phyloP scores from a whole-genome alignment of 169 alveolate genomes.

The Babesia microti region DNA sequence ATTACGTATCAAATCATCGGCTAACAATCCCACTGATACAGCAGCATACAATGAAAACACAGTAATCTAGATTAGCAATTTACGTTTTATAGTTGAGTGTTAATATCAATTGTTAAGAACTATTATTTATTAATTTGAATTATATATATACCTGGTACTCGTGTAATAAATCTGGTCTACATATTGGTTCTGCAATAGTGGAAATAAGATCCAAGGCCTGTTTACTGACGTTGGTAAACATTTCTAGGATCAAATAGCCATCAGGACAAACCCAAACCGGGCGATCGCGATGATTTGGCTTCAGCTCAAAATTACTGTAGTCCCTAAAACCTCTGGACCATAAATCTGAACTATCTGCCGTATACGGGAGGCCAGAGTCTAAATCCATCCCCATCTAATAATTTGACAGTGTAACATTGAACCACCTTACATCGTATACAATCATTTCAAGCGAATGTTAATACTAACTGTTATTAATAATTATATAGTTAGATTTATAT shows the following conservation, averaged over 20 bases:
- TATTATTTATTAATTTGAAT: not conserved
- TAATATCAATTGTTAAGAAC: not conserved
- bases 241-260: conserved; percentile 70
- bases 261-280: conserved; percentile 84
- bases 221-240: conserved; percentile 61
- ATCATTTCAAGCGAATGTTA: no score
- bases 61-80: conserved; percentile 51
- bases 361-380: conserved; percentile 57
- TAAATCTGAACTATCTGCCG: conserved; percentile 62
- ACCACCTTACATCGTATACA: no score
- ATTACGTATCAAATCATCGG: conserved; percentile 80
- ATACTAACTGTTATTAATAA: no score
- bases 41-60: conserved; percentile 91
- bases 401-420: no score
- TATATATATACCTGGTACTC: conserved; percentile 74
- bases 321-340: conserved; percentile 68
- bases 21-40: conserved; percentile 84
- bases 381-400: no score
- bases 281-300: conserved; percentile 62
- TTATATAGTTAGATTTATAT: no score
- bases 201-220: conserved; percentile 91
- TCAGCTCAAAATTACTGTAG: conserved; percentile 60
- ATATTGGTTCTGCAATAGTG: conserved; percentile 95
- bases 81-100: conserved; percentile 1
- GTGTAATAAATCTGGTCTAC: conserved; percentile 91